Evolutionary conservation across 331 rosid species (phyloP).

Genomic region (Pyracantha coccinea): DNA sequence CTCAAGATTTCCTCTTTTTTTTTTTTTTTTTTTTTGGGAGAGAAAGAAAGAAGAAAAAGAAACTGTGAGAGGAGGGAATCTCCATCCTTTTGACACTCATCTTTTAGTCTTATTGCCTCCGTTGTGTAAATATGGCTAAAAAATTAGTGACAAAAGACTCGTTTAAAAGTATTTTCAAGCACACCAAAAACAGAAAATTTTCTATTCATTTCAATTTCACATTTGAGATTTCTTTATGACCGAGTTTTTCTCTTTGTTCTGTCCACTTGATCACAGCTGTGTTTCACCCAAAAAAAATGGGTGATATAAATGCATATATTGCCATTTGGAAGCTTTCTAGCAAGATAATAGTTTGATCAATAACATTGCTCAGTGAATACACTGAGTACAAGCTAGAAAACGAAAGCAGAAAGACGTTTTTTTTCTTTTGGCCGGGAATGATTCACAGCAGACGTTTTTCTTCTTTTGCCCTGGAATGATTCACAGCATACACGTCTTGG

Average conservation of each 20-base stretch:
- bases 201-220: neutral
- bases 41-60: too few relatives aligned
- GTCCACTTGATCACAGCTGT: neutral
- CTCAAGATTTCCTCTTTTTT: too few relatives aligned
- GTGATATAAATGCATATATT: neutral
- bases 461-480: neutral
- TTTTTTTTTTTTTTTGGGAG: too few relatives aligned
- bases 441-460: too few relatives aligned
- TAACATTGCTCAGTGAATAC: neutral
- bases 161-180: too few relatives aligned
- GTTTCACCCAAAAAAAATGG: neutral
- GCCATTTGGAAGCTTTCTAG: neutral
- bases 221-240: neutral
- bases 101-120: too few relatives aligned
- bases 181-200: too few relatives aligned
- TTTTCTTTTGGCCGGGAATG: neutral
- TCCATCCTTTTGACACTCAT: too few relatives aligned
- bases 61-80: too few relatives aligned
- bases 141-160: too few relatives aligned
- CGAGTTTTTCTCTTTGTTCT: neutral
- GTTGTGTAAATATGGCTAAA: neutral
- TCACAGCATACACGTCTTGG: neutral
- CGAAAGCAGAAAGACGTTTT: neutral
- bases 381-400: neutral
- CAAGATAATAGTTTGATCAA: neutral